A percentile compares a stretch with the other conserved stretches of the same genome.
phyloP scores from a whole-genome alignment of 176 grass and related monocot species.

The Eragrostis curvula region DNA sequence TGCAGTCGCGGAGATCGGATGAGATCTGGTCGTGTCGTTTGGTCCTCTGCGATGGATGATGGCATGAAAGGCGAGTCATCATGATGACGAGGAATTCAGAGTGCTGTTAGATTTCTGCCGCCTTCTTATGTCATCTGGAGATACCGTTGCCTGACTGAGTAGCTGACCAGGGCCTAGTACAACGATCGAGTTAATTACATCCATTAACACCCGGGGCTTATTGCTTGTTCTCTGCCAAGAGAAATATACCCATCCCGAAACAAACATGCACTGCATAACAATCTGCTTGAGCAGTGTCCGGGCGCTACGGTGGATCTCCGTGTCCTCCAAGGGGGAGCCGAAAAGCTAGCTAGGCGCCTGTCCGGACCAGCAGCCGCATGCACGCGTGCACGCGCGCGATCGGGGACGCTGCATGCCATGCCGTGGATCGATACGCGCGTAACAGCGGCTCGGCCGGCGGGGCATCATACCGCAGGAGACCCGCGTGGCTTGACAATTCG shows the following conservation, averaged over 20 bases:
- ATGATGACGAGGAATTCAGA: constrained; percentile 26
- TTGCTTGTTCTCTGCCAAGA: too few species aligned
- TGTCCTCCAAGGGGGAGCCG: not conserved
- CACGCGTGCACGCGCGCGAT: not conserved
- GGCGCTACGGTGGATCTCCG: too few species aligned
- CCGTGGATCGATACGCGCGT: not conserved
- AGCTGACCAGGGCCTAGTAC: not conserved
- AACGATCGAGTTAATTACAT: too few species aligned
- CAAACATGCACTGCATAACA: too few species aligned
- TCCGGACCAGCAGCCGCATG: constrained; percentile 7
- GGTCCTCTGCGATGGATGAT: constrained; percentile 1
- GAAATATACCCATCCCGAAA: too few species aligned
- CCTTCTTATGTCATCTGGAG: not conserved
- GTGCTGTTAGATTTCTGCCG: not conserved
- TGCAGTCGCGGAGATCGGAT: constrained; percentile 19
- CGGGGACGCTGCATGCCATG: too few species aligned
- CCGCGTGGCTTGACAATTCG: not conserved
- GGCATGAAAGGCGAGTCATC: constrained; percentile 22
- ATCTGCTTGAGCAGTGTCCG: not conserved
- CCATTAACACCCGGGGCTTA: not conserved
- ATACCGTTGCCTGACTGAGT: not conserved
- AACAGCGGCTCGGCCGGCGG: not conserved
- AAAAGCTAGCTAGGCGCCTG: too few species aligned
- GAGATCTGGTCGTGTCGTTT: not conserved
- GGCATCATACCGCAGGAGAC: constrained; percentile 8